Evolutionary conservation across 179 eudicot genomes (phyloP), one percentile per base, ranked within the genome.

Genomic region (Heliamphora pulchella): DNA sequence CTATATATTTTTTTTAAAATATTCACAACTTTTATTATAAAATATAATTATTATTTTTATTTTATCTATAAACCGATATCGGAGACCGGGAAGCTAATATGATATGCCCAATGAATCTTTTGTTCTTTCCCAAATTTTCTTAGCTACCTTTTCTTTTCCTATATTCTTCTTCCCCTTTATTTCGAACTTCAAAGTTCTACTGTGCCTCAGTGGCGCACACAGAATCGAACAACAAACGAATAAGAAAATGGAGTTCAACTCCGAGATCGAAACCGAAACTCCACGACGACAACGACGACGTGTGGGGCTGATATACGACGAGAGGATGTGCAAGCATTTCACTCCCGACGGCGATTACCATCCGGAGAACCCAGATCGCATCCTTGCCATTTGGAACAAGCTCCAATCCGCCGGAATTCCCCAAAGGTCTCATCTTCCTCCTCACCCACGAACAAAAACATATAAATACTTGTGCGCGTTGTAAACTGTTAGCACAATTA

Each of bases 361-460:
- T 65, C 98, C 98, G 58, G 99, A 96, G 79, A 88, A 86, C 69
- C 99, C 99, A 54, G 81, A 90, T 89, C 93, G 98, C 11, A 89
- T 92, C 82, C 88, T 85, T 72, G 92, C 87, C 83, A 94, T 94
- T 63, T 88, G 94, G 94, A 79, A 89, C 69, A 86, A 88, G 80
- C 95, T 96, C 59, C 78, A 78, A 31, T 64, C 84, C 72, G 74
- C 89, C 43, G 84, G 86, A 0, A 81, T 89, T 67, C 81, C 83
- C n/a, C 78, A 86, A 59, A 87, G 89, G 92, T 88, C 20, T 14
- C 58, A 46, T n/a, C 22, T 1, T 41, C 3, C 53, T 64, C 31
- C 53, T 5, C 20, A 3, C 53, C 5, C 4, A 61, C 17, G 17
- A 5, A 61, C 4, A 15, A 4, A 15, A 3, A 15, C 7, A 61